Percentiles rank a stretch among this genome's conserved stretches.
These are phyloP conservation scores for Lactarius vividus DNA, from an alignment of 768 basidiomycete genomes.

Conservation along the genomic window DNA sequence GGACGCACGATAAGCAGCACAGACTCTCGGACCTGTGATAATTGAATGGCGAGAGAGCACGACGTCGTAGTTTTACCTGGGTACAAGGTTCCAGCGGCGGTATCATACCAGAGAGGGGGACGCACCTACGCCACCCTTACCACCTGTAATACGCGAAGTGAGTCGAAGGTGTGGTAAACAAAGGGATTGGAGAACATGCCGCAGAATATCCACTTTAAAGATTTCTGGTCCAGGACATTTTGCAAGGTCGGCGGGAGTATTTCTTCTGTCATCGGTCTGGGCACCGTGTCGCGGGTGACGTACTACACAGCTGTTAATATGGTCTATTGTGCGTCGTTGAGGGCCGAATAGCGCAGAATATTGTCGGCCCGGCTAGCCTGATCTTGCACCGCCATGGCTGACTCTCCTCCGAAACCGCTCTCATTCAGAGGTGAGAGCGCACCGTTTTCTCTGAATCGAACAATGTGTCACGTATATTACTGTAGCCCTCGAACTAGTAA, in stretches of 20 bases:
- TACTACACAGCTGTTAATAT: background rate
- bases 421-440: constrained; percentile 43
- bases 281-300: constrained; percentile 18
- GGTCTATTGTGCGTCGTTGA: background rate
- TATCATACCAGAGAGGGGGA: constrained; percentile 16
- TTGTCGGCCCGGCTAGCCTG: constrained; percentile 24
- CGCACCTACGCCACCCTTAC: constrained; percentile 97
- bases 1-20: constrained; percentile 88
- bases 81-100: constrained; percentile 2
- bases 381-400: constrained; percentile 18
- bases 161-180: constrained; percentile 22
- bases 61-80: constrained; percentile 97
- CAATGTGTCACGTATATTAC: background rate
- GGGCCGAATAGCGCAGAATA: background rate
- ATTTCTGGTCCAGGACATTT: constrained; percentile 90
- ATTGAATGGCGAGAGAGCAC: constrained; percentile 95
- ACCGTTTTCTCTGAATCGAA: background rate
- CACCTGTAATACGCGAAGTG: constrained; percentile 52
- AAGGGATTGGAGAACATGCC: constrained; percentile 50
- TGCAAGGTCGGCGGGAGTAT: constrained; percentile 82
- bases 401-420: constrained; percentile 24
- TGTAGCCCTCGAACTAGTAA: constrained; percentile 78
- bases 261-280: constrained; percentile 52
- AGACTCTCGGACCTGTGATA: constrained; percentile 87
- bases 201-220: constrained; percentile 98